These are phyloP conservation scores for Coemansia sp. DNA, from an alignment of 371 early-diverging fungal species.

Conservation along the genomic window DNA sequence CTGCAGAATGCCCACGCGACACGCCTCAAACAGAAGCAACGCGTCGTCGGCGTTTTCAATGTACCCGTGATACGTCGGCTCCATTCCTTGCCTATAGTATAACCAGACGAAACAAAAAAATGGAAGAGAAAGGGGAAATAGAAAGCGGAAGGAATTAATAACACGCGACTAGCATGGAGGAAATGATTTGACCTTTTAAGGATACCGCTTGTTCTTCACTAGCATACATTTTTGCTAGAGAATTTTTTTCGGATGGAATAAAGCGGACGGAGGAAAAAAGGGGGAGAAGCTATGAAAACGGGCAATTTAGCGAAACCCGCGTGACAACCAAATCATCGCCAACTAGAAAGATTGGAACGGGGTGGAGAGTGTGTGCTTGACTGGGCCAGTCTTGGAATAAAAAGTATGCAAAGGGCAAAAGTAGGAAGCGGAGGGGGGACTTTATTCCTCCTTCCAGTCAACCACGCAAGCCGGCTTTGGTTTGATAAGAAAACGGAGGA, in stretches of 20 bases:
- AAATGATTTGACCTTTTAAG: constrained; percentile 1
- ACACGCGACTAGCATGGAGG: not conserved
- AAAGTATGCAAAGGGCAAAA: not conserved
- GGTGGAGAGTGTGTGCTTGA: not conserved
- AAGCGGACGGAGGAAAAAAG: not conserved
- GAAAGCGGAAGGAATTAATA: not conserved
- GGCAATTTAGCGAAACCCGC: not conserved
- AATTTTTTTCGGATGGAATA: not conserved
- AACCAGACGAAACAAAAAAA: not conserved
- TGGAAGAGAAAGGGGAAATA: not conserved
- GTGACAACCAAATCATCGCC: not conserved
- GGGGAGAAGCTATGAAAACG: not conserved
- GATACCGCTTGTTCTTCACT: not conserved
- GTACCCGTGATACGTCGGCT: constrained; percentile 60
- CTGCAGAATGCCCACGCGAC: constrained; percentile 63
- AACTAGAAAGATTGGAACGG: not conserved
- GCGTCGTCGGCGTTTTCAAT: constrained; percentile 78
- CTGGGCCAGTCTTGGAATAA: not conserved
- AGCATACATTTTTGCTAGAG: too few species aligned
- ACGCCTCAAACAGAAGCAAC: constrained; percentile 77
- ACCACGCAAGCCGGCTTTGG: not conserved
- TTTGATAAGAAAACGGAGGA: not conserved
- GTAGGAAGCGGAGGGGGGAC: not conserved
- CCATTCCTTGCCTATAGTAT: constrained; percentile 10
- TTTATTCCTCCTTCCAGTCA: constrained; percentile 1